Conservation (phyloP, 2,329 filamentous ascomycete genomes). For the Penicillium sp. region DNA sequence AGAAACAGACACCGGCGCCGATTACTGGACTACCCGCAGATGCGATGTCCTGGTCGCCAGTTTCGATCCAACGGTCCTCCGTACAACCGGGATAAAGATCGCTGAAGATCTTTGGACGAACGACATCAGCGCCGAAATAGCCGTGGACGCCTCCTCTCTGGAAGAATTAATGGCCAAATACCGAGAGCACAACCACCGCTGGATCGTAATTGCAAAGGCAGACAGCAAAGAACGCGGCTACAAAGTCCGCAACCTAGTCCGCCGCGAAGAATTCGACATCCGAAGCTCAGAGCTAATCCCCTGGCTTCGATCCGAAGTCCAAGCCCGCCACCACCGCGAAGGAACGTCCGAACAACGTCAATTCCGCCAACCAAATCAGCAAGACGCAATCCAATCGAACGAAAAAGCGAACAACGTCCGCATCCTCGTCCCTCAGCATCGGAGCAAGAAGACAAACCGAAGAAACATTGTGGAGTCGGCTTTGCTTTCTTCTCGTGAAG, state of each 20-base stretch:
- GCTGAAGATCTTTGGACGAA: slow-evolving; percentile 77
- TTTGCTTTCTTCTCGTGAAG: slow-evolving; percentile 55
- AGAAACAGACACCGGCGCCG: slow-evolving; percentile 64
- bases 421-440: slow-evolving; percentile 78
- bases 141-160: slow-evolving; percentile 72
- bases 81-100: slow-evolving; percentile 73
- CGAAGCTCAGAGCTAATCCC: slow-evolving; percentile 69
- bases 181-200: slow-evolving; percentile 77
- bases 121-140: slow-evolving; percentile 85
- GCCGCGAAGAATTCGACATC: slow-evolving; percentile 81
- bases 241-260: slow-evolving; percentile 75
- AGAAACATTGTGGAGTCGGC: slow-evolving; percentile 82
- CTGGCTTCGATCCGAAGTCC: slow-evolving; percentile 79
- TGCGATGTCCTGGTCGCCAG: slow-evolving; percentile 90
- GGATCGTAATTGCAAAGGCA: slow-evolving; percentile 84
- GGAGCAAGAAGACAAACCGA: slow-evolving; percentile 89
- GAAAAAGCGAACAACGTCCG: slow-evolving; percentile 71
- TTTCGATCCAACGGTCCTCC: slow-evolving; percentile 75
- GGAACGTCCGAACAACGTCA: slow-evolving; percentile 45
- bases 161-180: slow-evolving; percentile 70
- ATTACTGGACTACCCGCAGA: slow-evolving; percentile 62
- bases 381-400: slow-evolving; percentile 34
- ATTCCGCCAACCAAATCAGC: slow-evolving; percentile 42
- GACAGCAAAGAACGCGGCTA: slow-evolving; percentile 58
- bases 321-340: slow-evolving; percentile 70